Evolutionary conservation across 75 land plant species (phyloP), one percentile per base, ranked within the genome.

Genomic region (Picea sitchensis): DNA sequence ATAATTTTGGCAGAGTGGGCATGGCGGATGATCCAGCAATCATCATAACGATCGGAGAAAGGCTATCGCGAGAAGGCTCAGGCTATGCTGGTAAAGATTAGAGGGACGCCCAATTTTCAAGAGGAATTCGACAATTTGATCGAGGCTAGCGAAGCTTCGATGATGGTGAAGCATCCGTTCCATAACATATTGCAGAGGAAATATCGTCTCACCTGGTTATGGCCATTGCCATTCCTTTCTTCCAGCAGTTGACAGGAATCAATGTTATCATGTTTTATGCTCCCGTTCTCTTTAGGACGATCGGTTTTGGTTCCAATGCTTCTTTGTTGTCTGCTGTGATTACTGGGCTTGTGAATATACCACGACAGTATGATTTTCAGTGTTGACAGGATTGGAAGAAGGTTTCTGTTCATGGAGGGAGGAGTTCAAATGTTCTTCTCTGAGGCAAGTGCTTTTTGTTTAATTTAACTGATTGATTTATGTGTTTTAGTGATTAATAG

Each of bases 1-100:
- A 26, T 26, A 26, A 26, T 26, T 26, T 26, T 26, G 26, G 26
- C 0, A 26, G 26, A 26, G 26, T 91, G 38, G 95, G 86, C 17
- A 76, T 85, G 36, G 93, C 92, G 0, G 83, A 80, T 13, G 90
- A 88, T 30, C 96, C 96, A 2, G 94, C 96, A 23, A 14, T 76
- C n/a, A 84, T 92, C 57, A 88, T 94, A 82, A 91, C 89, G 23
- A 41, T 90, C 21, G 96, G 96, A 92, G 59, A 79, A 91, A 15
- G 92, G 92, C 20, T 15, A 87, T 5, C 61, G 31, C 0, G 88
- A 85, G 2, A 68, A 82, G 59, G 96, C 91, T 60, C 69, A 21
- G 31, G 13, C 2, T 20, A 80, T 85, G 75, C 87, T 94, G 13
- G 32, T 36, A 36, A 82, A 65, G 71, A 86, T 94, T 58, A 77